Evolutionary conservation across 768 basidiomycete species (phyloP), one percentile per base, ranked within the genome.

Genomic region (Tulasnella sp.): DNA sequence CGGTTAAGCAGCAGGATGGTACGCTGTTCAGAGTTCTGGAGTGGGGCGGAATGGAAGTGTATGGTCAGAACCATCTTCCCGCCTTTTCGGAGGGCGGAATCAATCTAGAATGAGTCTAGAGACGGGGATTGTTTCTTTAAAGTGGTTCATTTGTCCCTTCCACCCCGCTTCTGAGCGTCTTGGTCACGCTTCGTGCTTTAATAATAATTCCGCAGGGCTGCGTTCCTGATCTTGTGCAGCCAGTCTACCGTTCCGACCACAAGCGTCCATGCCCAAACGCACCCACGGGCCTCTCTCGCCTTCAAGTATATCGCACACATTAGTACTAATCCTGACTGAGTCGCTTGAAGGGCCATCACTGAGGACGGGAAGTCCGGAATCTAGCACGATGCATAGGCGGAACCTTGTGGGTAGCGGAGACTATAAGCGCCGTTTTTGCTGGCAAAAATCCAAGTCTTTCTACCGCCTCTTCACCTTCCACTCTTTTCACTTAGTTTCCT

Each of bases 11-110:
- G 40, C 34, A 25, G 25, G 72, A 73, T 52, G 5, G 38, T 36
- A 58, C 72, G 36, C 4, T 45, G 52, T 73, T 73, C 22, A 42
- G 45, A 34, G 72, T 73, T 9, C 36, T 73, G 40, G 74, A 78
- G 52, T 78, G 77, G 74, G 77, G 77, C 15, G 77, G 77, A 38
- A 78, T 78, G 74, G 77, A 78, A 45, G 70, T 75, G 36, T 71
- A 64, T 64, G 6, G 22, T 14, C 25, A 34, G 29, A 7, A 25
- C 2, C 58, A 9, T 34, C 31, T 34, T 15, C 5, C 58, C 25
- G 3, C 7, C 58, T 14, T 64, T 29, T 12, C 58, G 12, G 58
- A 31, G 29, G 12, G 29, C 58, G 58, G 29, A 14, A 64, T 64
- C 58, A 64, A 64, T 17, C 29, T 64, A 29, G 58, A 64, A 64